Conservation (phyloP, 1,284 basidiomycete species). For the Kwoniella shivajii region DNA sequence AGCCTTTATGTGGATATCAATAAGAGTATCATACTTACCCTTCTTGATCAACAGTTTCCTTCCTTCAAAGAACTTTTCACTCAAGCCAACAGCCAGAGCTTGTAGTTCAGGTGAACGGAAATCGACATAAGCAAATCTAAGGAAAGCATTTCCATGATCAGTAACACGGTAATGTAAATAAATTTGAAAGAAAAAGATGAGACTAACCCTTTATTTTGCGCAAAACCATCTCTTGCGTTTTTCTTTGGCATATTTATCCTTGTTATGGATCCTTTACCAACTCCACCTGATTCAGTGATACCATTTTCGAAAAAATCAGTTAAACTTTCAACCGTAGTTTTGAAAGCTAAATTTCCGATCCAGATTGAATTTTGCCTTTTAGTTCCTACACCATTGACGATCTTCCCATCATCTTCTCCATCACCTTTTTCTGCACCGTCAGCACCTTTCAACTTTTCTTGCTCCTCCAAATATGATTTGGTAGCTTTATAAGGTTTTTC, state of each 20-base stretch:
- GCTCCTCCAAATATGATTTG: too few species aligned
- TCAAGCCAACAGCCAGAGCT: conserved; percentile 70
- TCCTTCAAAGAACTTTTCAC: conserved; percentile 81
- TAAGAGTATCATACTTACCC: conserved; percentile 61
- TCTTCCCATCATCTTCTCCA: conserved; percentile 53
- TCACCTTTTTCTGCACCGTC: conserved; percentile 58
- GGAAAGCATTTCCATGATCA: background rate
- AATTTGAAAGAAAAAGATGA: background rate
- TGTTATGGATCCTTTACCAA: conserved; percentile 50
- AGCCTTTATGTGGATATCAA: background rate
- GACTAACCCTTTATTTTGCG: conserved; percentile 58
- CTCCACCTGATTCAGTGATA: conserved; percentile 53
- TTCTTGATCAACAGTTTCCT: conserved; percentile 90
- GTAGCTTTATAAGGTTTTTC: conserved; percentile 21
- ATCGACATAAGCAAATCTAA: conserved; percentile 94
- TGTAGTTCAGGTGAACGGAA: conserved; percentile 78
- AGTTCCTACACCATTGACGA: conserved; percentile 10
- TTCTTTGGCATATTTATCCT: conserved; percentile 60
- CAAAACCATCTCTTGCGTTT: conserved; percentile 47
- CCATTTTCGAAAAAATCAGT: conserved; percentile 70
- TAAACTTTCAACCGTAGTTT: conserved; percentile 75
- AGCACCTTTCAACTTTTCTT: conserved; percentile 45
- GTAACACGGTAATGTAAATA: too few species aligned
- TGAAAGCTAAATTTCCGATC: conserved; percentile 93
- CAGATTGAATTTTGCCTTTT: conserved; percentile 82